Base-by-base conservation (phyloP, 2,329 filamentous ascomycete species). In the Ciborinia camelliae region DNA sequence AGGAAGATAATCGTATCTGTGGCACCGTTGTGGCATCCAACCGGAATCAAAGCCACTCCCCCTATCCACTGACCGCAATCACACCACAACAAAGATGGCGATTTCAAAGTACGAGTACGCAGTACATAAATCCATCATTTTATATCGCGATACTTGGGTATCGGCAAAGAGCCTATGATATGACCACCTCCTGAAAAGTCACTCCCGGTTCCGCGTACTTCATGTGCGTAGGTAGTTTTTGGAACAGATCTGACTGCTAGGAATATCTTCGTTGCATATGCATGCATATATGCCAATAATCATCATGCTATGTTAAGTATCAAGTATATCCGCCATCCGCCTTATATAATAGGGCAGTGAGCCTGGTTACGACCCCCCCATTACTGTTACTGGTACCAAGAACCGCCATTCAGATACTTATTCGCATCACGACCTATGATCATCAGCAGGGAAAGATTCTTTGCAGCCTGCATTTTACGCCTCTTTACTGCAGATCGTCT, bases 1-100 rank as follows among this genome's bases (percentile, higher is more conserved):
- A 39, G 39, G 23, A 37, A 57, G 43, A 39, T 32, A 41, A 23
- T 45, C 39, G 37, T 37, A 41, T n/a, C 41, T 32, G 20, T 47
- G n/a, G 41, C 30, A 47, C 20, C 6, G n/a, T 23, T 58, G 12
- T 43, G 20, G 23, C 28, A 35, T 58, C 55, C 55, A 58, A 35
- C 41, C 55, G 55, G 55, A 58, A 50, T 59, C 26, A 10, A 59
- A 50, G 14, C 45, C 45, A 39, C n/a, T 28, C 51, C 28, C 43
- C 45, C 43, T 57, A 32, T 39, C 26, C 43, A 28, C 32, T 58
- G 20, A 63, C 43, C 26, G 26, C 20, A 63, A 32, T 18, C 41
- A 57, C 30, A 10, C 18, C 47, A 39, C 12, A n/a, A 18, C 47
- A 32, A 12, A 26, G 28, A 12, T 55, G 52, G 35, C 26, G 28